Evolutionary conservation across 2,329 filamentous ascomycete genomes (phyloP), one percentile per base, ranked within the genome.

Genomic region (Nemania sp.): DNA sequence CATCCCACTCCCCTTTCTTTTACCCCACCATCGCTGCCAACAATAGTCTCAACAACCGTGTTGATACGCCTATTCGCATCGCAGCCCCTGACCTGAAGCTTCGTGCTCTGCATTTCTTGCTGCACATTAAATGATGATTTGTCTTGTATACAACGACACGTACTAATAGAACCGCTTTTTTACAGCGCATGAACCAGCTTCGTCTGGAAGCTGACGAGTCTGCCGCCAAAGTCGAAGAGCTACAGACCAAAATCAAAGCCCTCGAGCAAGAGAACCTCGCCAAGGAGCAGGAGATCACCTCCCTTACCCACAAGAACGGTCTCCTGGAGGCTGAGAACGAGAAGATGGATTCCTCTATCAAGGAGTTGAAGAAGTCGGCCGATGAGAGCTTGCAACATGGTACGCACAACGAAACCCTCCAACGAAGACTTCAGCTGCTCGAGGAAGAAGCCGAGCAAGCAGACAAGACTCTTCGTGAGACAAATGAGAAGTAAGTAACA

Each of bases 251-350:
- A 85, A 88, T 98, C 85, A 98, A 98, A 88, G 82, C 84, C 62
- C 88, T 98, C 72, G 94, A 99, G 85, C 92, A 97, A 83, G 95
- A 98, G 86, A 97, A 94, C 82, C 88, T 97, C 71, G 87, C 92
- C 80, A 98, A 98, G 87, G 96, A 98, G 86, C 94, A 98, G 84
- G 95, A 98, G 82, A 97, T 98, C 82, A 97, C 93, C 74, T 98
- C 96, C 62, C 89, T 98, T 78, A 90, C 92, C 80, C 95, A 98
- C 91, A 97, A 95, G 87, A 98, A 97, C 85, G 89, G 90, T 78
- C 87, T 97, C 70, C 91, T 98, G 69, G 96, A 98, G 85, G 77
- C 82, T 71, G 94, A 98, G 81, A 91, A 97, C 75, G 95, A 98
- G 86, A 97, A 97, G 87, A 87, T 97, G 73, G 96, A 98, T 86